Evolutionary conservation across 164 flowering plant genomes (phyloP).

Genomic region (Platanus orientalis): DNA sequence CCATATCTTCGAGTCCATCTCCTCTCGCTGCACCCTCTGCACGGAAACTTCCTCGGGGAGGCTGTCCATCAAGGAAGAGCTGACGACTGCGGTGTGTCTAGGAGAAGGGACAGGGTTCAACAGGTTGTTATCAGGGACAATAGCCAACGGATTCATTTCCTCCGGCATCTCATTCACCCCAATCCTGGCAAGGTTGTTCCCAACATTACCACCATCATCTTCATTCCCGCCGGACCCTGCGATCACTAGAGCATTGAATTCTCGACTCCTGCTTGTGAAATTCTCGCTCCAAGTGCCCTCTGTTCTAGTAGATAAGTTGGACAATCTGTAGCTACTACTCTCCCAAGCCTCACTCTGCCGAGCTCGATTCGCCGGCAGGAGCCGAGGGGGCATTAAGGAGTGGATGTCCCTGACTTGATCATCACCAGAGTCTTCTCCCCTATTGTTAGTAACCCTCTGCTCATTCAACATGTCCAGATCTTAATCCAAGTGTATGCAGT

Average conservation of each 20-base stretch:
- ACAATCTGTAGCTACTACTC: neutral
- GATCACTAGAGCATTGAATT: slow-evolving; percentile 42
- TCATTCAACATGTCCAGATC: slow-evolving; percentile 25
- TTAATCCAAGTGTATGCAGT: no score
- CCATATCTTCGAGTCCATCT: slow-evolving; percentile 80
- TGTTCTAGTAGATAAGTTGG: no score
- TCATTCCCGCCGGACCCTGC: slow-evolving; percentile 28
- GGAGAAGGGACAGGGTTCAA: slow-evolving; percentile 28
- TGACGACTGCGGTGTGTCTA: slow-evolving; percentile 10
- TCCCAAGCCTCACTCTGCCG: neutral
- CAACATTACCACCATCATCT: neutral
- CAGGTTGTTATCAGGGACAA: slow-evolving; percentile 32
- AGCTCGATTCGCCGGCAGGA: neutral
- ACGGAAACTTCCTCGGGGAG: slow-evolving; percentile 31
- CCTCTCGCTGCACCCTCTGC: slow-evolving; percentile 80
- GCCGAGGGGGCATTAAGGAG: slow-evolving; percentile 24
- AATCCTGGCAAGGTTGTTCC: slow-evolving; percentile 17
- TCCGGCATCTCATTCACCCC: slow-evolving; percentile 21
- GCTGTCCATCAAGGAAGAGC: neutral
- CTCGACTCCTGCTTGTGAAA: slow-evolving; percentile 29
- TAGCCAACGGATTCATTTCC: slow-evolving; percentile 40
- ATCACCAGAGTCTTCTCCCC: slow-evolving; percentile 10
- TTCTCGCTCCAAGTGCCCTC: slow-evolving; percentile 16
- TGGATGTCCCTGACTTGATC: slow-evolving; percentile 62
- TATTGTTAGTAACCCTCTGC: slow-evolving; percentile 18